phyloP scores from a whole-genome alignment of 805 yeast species.

The Vanderwaltozyma verrucispora region DNA sequence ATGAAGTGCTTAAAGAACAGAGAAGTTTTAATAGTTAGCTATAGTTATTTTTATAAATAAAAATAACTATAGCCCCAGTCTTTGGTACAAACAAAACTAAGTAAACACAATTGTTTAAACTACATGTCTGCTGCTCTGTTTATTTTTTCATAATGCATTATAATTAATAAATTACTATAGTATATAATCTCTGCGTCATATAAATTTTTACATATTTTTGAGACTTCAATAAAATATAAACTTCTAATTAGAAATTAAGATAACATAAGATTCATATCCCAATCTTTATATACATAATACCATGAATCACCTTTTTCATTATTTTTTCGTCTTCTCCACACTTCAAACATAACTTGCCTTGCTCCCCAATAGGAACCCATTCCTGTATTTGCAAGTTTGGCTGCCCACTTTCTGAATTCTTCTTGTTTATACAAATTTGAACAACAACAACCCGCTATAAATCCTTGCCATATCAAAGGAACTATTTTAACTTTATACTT shows the following conservation, averaged over 20 bases:
- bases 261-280: slow-evolving; percentile 80
- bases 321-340: slow-evolving; percentile 64
- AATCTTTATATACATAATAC: slow-evolving; percentile 69
- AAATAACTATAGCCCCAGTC: too few species aligned
- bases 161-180: too few species aligned
- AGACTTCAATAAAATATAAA: too few species aligned
- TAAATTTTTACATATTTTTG: too few species aligned
- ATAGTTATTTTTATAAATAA: too few species aligned
- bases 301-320: slow-evolving; percentile 55
- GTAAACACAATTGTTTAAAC: too few species aligned
- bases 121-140: too few species aligned
- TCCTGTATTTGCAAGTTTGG: slow-evolving; percentile 39
- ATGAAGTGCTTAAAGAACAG: background rate
- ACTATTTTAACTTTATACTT: slow-evolving; percentile 43
- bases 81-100: too few species aligned
- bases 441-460: slow-evolving; percentile 78
- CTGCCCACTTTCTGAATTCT: slow-evolving; percentile 60
- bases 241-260: slow-evolving; percentile 6
- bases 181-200: too few species aligned
- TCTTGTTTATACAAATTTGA: slow-evolving; percentile 45
- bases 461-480: slow-evolving; percentile 84
- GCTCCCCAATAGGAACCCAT: slow-evolving; percentile 83
- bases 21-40: background rate
- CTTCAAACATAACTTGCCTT: slow-evolving; percentile 74
- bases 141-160: too few species aligned